Conservation (phyloP, 768 basidiomycete genomes). For the Mycena latifolia region DNA sequence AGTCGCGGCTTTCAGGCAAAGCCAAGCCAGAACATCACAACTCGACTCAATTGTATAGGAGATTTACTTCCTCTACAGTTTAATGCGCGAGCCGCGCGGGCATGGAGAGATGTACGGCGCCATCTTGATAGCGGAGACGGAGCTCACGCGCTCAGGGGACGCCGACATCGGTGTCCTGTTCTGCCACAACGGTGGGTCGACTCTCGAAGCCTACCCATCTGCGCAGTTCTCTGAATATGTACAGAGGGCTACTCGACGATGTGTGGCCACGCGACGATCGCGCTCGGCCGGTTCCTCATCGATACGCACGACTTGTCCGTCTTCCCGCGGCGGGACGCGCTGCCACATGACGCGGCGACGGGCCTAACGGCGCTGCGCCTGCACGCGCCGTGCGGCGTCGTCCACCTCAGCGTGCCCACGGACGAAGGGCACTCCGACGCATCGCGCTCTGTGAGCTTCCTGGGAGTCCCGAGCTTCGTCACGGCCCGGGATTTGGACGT, state of each 20-base stretch:
- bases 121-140: conserved; percentile 50
- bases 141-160: conserved; percentile 44
- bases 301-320: conserved; percentile 49
- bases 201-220: neutral
- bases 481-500: conserved; percentile 43
- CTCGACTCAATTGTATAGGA: too few relatives aligned
- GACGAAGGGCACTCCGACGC: conserved; percentile 43
- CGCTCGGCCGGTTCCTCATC: conserved; percentile 54
- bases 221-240: neutral
- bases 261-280: conserved; percentile 57
- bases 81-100: conserved; percentile 55
- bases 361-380: conserved; percentile 41
- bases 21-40: too few relatives aligned
- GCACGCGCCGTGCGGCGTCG: conserved; percentile 55
- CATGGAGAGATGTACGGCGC: conserved; percentile 58
- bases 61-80: conserved; percentile 30
- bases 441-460: conserved; percentile 46
- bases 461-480: conserved; percentile 51
- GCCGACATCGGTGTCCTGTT: conserved; percentile 58
- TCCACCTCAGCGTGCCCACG: conserved; percentile 47
- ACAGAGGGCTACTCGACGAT: conserved; percentile 57
- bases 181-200: conserved; percentile 55
- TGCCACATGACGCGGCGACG: conserved; percentile 37
- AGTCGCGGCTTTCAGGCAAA: too few relatives aligned
- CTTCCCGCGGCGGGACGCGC: conserved; percentile 45